These are phyloP conservation scores for Epichloe gansuensis DNA, from an alignment of 2,329 filamentous ascomycete species.

Conservation along the genomic window DNA sequence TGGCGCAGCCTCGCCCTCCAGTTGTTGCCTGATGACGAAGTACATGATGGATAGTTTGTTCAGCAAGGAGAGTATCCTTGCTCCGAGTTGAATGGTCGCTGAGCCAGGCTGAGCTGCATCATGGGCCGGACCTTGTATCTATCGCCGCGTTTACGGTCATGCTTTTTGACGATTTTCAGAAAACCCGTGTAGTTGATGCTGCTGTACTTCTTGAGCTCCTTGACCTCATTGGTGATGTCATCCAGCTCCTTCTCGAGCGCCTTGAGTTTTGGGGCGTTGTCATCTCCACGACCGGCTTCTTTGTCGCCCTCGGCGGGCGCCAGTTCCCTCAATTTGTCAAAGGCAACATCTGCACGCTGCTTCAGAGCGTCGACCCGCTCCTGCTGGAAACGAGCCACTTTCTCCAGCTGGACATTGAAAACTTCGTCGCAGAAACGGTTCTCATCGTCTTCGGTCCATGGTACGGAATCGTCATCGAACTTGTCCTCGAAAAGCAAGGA, in stretches of 20 bases:
- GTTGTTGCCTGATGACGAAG: conserved; percentile 77
- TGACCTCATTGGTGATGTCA: conserved; percentile 77
- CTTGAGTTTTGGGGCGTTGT: conserved; percentile 44
- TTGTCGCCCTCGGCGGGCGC: conserved; percentile 38
- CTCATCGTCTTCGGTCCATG: conserved; percentile 93
- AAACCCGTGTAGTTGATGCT: conserved; percentile 96
- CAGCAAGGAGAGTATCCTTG: conserved; percentile 77
- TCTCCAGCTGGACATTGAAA: conserved; percentile 88
- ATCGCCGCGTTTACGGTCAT: conserved; percentile 82
- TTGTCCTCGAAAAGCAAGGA: conserved; percentile 68
- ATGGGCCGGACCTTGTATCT: conserved; percentile 83
- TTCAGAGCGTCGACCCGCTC: conserved; percentile 53
- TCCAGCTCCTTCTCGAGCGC: conserved; percentile 74
- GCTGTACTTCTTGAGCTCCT: conserved; percentile 88
- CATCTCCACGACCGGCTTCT: conserved; percentile 30
- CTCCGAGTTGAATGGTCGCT: conserved; percentile 89
- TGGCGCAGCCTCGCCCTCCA: conserved; percentile 43
- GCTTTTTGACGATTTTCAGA: conserved; percentile 97
- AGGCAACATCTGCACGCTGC: conserved; percentile 40
- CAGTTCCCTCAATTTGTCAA: conserved; percentile 67
- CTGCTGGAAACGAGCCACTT: conserved; percentile 82
- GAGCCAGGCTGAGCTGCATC: conserved; percentile 79
- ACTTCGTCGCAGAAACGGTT: conserved; percentile 89
- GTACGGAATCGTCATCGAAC: conserved; percentile 44
- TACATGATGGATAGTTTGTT: conserved; percentile 93